Conservation (phyloP, 345 rosid species). For the Pugionium dolabratum region DNA sequence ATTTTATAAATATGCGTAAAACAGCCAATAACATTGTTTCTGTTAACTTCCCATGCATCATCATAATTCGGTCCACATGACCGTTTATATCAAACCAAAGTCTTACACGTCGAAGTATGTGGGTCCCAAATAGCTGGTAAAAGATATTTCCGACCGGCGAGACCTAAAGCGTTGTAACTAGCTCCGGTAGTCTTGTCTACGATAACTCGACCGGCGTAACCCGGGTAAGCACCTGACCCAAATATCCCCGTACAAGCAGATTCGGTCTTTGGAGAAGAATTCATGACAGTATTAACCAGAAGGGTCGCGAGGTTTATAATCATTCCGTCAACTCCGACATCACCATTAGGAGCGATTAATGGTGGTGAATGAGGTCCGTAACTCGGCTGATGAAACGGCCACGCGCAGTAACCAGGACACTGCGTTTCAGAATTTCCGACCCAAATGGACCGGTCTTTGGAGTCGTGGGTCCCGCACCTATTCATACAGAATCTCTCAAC, state of each 20-base stretch:
- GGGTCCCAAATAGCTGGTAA: conserved; percentile 98
- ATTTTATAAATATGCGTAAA: too few relatives aligned
- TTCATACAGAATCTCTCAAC: conserved; percentile 82
- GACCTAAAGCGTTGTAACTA: conserved; percentile 74
- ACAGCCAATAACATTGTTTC: too few relatives aligned
- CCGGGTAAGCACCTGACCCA: conserved; percentile 87
- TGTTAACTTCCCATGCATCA: too few relatives aligned
- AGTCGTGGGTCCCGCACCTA: conserved; percentile 79
- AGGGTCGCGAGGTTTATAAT: conserved; percentile 79
- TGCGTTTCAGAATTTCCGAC: conserved; percentile 83
- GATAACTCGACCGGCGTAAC: conserved; percentile 67
- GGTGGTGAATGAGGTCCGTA: conserved; percentile 92
- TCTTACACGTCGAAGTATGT: conserved; percentile 55
- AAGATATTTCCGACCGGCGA: conserved; percentile 66
- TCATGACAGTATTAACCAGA: conserved; percentile 75
- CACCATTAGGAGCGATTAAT: conserved; percentile 78
- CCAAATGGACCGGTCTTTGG: conserved; percentile 52
- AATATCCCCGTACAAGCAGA: conserved; percentile 75
- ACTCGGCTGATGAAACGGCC: conserved; percentile 98
- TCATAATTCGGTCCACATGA: not conserved
- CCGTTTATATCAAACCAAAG: conserved; percentile 40
- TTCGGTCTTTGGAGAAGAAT: conserved; percentile 78
- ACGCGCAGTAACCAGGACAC: conserved; percentile 92
- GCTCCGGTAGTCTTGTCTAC: conserved; percentile 71
- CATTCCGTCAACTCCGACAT: conserved; percentile 94